phyloP scores from a whole-genome alignment of 1,284 basidiomycete genomes.

The Microbotryum violaceum region DNA sequence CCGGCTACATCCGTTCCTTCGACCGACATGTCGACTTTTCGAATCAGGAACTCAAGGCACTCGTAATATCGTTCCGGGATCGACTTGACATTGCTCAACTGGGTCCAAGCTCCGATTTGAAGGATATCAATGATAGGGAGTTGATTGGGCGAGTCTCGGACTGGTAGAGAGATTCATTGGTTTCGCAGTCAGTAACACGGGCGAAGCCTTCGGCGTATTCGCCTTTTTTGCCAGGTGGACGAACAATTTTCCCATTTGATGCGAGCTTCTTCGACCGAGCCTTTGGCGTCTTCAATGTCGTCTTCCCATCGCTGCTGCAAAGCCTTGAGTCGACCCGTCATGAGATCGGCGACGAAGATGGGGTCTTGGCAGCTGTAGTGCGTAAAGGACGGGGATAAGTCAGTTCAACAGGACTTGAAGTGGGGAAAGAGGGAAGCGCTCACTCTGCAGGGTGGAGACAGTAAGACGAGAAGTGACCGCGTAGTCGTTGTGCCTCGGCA shows the following conservation, averaged over 20 bases:
- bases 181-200: neutral
- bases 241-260: neutral
- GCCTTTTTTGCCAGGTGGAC: neutral
- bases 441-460: conserved; percentile 2
- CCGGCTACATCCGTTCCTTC: conserved; percentile 6
- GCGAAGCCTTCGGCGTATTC: too few relatives aligned
- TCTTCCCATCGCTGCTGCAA: neutral
- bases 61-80: neutral
- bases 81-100: neutral
- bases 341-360: neutral
- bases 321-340: neutral
- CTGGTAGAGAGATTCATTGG: neutral
- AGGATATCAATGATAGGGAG: conserved; percentile 8
- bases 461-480: neutral
- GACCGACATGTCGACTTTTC: neutral
- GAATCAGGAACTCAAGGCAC: neutral
- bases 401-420: neutral
- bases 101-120: conserved; percentile 2
- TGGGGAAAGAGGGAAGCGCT: neutral
- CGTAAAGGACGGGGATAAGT: neutral
- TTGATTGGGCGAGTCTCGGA: conserved; percentile 7
- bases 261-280: neutral
- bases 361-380: neutral
- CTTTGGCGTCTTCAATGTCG: neutral
- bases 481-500: conserved; percentile 3